Conservation (phyloP, 2,329 filamentous ascomycete genomes). For the Fusarium dlaminii region DNA sequence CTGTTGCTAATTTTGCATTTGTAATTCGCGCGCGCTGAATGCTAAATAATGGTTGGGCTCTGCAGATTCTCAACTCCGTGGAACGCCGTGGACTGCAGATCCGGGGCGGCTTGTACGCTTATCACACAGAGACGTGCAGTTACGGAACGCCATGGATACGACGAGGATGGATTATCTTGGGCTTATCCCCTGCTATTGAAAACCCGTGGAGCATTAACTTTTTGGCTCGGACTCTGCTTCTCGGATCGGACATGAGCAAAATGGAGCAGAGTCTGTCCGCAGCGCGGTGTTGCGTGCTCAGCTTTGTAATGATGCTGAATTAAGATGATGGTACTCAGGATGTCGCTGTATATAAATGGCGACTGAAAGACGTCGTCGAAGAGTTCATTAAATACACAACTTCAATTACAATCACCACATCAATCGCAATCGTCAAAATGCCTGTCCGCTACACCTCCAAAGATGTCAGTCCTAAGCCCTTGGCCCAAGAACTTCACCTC, state of each 20-base stretch:
- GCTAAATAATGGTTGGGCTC: not conserved
- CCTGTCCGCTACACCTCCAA: slow-evolving; percentile 31
- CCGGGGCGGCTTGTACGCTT: not conserved
- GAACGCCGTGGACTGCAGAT: slow-evolving; percentile 8
- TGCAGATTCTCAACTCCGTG: not conserved
- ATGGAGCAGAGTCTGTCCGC: not conserved
- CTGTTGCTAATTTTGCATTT: not conserved
- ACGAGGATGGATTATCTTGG: not conserved
- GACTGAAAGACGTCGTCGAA: not conserved
- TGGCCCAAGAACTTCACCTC: slow-evolving; percentile 58
- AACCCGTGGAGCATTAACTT: not conserved
- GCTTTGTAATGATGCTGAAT: not conserved
- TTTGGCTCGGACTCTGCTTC: not conserved
- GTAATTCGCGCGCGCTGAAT: not conserved
- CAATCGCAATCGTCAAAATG: slow-evolving; percentile 11
- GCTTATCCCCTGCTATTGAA: not conserved
- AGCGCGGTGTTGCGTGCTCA: not conserved
- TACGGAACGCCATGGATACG: not conserved
- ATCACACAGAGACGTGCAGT: not conserved
- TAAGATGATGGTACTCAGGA: not conserved
- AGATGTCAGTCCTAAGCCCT: slow-evolving; percentile 28
- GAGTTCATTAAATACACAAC: not conserved
- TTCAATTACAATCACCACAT: not conserved
- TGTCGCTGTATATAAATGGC: slow-evolving; percentile 2
- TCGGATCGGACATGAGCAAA: not conserved